Conservation (phyloP, 306 rosid genomes). For the Quercus glauca region DNA sequence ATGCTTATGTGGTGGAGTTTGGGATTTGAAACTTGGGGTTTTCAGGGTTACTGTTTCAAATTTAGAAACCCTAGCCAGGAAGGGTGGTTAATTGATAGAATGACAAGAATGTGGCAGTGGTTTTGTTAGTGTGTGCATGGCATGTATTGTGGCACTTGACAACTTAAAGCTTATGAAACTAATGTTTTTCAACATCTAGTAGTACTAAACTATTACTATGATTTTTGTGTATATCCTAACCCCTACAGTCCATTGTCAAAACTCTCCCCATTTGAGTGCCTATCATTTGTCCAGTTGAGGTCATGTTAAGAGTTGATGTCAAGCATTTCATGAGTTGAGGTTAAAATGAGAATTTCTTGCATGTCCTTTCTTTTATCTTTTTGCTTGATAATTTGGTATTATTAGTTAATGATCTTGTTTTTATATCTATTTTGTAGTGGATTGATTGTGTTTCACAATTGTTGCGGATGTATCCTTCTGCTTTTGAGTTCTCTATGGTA, state of each 20-base stretch:
- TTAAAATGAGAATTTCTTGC: not conserved
- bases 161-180: not conserved
- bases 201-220: not conserved
- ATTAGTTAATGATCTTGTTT: constrained; percentile 22
- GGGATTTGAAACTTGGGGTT: too few relatives aligned
- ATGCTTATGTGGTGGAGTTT: too few relatives aligned
- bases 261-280: not conserved
- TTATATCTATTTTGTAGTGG: constrained; percentile 68
- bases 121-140: too few relatives aligned
- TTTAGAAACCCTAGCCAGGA: too few relatives aligned
- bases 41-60: too few relatives aligned
- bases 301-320: not conserved
- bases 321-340: not conserved
- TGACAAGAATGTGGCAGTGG: too few relatives aligned
- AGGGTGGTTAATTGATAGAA: too few relatives aligned
- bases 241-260: not conserved
- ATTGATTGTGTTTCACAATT: constrained; percentile 92
- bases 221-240: not conserved
- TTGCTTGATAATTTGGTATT: not conserved
- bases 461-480: constrained; percentile 90
- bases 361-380: not conserved
- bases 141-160: not conserved
- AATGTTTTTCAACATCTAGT: not conserved
- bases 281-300: not conserved
- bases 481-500: constrained; percentile 95